Evolutionary conservation across 345 rosid species (phyloP), one percentile per base, ranked within the genome.

Genomic region (Kernera saxatilis): DNA sequence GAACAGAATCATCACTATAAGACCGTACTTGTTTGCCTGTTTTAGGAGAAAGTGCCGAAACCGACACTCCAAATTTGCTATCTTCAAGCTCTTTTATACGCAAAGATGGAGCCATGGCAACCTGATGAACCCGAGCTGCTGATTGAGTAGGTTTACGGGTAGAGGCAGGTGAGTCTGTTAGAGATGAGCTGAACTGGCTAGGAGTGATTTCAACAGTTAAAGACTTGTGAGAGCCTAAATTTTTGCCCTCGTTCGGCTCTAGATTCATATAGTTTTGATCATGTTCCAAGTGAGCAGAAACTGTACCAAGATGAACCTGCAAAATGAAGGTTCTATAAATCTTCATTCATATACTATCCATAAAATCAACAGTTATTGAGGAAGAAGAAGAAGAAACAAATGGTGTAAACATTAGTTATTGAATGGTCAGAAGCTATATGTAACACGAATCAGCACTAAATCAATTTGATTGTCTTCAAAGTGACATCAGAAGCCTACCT

Each of bases 71-170:
- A 51, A 70, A 63, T 46, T 80, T 73, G 44, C 70, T 83, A 72
- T 76, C 80, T 19, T 75, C 83, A 59, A 60, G 82, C 67, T 82
- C 87, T 74, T 69, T 80, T 61, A 82, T 44, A 69, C 70, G 82
- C 84, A 86, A 84, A 56, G 90, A 88, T 68, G 82, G 85, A 29
- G 85, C 79, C 75, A 88, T 81, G 79, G 79, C 86, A 69, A 84
- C 89, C 64, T 88, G 88, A 67, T 86, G 77, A 53, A 86, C 83
- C 41, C 85, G 94, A 54, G 89, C 88, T 74, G 88, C 88, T 72
- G 92, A 80, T 66, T 84, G 92, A 35, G 86, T 77, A 65, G 92
- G 90, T 70, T 86, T 88, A 55, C 89, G 64, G 39, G 87, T 83
- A 72, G 88, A 91, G 67, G 86, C 83, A 60, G 80, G 73, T 12